phyloP scores from a whole-genome alignment of 768 basidiomycete genomes.

The Podaxis sp. region DNA sequence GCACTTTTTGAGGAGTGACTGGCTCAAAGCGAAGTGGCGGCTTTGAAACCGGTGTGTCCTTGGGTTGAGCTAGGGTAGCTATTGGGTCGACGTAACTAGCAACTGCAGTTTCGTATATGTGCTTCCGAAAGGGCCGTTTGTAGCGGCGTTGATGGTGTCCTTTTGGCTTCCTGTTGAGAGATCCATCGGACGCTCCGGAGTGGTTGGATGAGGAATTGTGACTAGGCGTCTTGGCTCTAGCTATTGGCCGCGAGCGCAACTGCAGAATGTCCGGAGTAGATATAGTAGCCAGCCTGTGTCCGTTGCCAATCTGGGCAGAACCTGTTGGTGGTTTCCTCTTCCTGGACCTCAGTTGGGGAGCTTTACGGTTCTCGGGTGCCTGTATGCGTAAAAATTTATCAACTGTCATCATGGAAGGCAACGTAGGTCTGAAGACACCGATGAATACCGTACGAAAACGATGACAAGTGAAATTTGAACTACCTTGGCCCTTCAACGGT shows the following conservation, averaged over 20 bases:
- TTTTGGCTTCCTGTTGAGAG: not conserved
- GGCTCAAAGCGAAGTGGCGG: slow-evolving; percentile 17
- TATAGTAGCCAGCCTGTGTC: not conserved
- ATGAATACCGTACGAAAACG: not conserved
- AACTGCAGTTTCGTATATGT: slow-evolving; percentile 35
- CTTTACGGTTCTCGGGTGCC: not conserved
- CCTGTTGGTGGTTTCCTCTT: not conserved
- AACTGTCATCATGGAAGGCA: not conserved
- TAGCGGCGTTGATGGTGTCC: not conserved
- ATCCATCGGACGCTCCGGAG: not conserved
- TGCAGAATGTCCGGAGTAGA: not conserved
- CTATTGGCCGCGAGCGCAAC: not conserved
- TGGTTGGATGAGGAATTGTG: not conserved
- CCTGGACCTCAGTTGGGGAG: too few relatives aligned
- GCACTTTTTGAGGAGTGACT: not conserved
- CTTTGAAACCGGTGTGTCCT: slow-evolving; percentile 9
- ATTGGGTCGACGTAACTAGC: slow-evolving; percentile 32
- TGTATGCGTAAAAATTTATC: not conserved
- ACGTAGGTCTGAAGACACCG: not conserved
- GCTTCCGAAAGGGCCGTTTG: slow-evolving; percentile 23
- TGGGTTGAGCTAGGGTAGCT: slow-evolving; percentile 20
- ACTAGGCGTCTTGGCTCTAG: not conserved
- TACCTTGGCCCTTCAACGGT: not conserved
- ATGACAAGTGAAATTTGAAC: not conserved
- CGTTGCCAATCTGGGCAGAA: not conserved